phyloP scores from a whole-genome alignment of 495 filamentous ascomycete species.

The Tetracladium marchalianum region DNA sequence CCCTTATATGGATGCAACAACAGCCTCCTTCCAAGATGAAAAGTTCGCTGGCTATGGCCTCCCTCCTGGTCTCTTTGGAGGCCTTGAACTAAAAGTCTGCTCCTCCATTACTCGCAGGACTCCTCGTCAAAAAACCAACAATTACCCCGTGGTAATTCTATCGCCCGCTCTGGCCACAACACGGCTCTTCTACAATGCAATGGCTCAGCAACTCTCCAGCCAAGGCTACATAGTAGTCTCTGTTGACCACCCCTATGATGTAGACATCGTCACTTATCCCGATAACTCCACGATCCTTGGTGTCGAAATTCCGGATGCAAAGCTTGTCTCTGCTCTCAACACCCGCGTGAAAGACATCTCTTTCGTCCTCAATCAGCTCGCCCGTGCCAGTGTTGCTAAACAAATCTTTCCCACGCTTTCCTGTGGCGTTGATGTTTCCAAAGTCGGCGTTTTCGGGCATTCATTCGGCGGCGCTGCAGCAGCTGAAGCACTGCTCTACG shows the following conservation, averaged over 20 bases:
- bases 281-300: slow-evolving; percentile 18
- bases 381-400: slow-evolving; percentile 9
- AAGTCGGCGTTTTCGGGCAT: slow-evolving; percentile 37
- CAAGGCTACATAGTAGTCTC: slow-evolving; percentile 36
- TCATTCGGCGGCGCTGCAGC: slow-evolving; percentile 46
- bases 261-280: slow-evolving; percentile 35
- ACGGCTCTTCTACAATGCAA: slow-evolving; percentile 32
- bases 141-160: slow-evolving; percentile 27
- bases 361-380: slow-evolving; percentile 28
- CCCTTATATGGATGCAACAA: slow-evolving; percentile 16
- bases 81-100: slow-evolving; percentile 6
- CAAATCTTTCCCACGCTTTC: slow-evolving; percentile 8
- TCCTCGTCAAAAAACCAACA: neutral
- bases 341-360: slow-evolving; percentile 26
- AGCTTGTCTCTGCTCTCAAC: slow-evolving; percentile 8
- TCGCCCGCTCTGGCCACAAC: slow-evolving; percentile 24
- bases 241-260: slow-evolving; percentile 42
- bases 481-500: slow-evolving; percentile 27
- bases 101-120: neutral
- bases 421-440: slow-evolving; percentile 13
- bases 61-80: slow-evolving; percentile 5
- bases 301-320: slow-evolving; percentile 1
- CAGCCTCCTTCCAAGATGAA: slow-evolving; percentile 5
- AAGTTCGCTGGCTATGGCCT: neutral
- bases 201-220: slow-evolving; percentile 35